Percentiles rank a stretch among this genome's conserved stretches.
phyloP scores from a whole-genome alignment of 176 grass and related monocot genomes.

The Raddia guianensis region DNA sequence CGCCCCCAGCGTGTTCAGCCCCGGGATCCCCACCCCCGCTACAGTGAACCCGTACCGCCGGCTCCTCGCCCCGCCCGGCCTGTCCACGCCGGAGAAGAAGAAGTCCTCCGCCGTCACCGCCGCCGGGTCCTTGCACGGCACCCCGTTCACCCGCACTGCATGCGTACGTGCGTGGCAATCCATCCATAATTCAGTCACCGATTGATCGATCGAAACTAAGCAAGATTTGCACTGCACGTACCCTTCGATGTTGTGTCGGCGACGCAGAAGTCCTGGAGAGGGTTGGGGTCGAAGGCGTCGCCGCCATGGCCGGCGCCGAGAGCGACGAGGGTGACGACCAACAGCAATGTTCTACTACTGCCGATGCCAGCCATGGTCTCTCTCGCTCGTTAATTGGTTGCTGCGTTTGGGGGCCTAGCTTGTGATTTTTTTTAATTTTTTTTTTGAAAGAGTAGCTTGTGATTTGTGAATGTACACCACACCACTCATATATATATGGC shows the following conservation, averaged over 20 bases:
- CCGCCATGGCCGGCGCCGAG: conserved; percentile 25
- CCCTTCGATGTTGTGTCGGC: conserved; percentile 48
- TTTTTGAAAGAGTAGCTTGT: background rate
- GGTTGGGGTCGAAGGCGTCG: conserved; percentile 50
- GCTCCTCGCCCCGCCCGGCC: conserved; percentile 24
- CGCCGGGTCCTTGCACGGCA: conserved; percentile 50
- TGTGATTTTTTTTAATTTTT: too few relatives aligned
- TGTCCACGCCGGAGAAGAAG: conserved; percentile 45
- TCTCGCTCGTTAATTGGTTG: too few relatives aligned
- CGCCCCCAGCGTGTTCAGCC: conserved; percentile 53
- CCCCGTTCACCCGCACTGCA: conserved; percentile 49
- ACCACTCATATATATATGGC: background rate
- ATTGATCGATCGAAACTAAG: too few relatives aligned
- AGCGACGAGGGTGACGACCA: conserved; percentile 6
- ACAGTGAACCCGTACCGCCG: conserved; percentile 38
- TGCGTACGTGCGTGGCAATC: background rate
- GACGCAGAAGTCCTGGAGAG: conserved; percentile 59
- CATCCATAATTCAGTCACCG: too few relatives aligned
- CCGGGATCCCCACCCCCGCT: conserved; percentile 34
- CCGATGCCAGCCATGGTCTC: conserved; percentile 19
- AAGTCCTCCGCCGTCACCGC: conserved; percentile 41
- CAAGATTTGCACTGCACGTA: background rate
- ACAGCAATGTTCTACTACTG: background rate
- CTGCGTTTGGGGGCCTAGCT: too few relatives aligned
- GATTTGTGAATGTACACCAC: background rate